These are phyloP conservation scores for Rhypophila decipiens DNA, from an alignment of 495 filamentous ascomycete species.

Conservation along the genomic window DNA sequence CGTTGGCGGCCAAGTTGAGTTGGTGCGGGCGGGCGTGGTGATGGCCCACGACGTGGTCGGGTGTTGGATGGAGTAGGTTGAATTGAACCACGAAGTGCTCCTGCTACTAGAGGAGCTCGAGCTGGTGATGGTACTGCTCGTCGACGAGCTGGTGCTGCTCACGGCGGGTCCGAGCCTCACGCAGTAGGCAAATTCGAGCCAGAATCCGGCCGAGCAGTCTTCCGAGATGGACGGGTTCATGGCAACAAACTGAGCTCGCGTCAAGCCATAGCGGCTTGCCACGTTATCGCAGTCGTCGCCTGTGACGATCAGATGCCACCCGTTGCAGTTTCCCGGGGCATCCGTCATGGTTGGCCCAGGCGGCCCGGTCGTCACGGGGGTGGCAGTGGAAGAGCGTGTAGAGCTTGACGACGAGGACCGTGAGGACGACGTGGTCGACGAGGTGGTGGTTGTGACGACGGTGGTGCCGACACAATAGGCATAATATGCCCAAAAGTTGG, in stretches of 20 bases:
- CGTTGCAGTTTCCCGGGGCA: not conserved
- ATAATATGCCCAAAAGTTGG: constrained; percentile 6
- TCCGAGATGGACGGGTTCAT: too few relatives aligned
- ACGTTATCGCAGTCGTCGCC: not conserved
- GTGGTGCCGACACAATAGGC: constrained; percentile 18
- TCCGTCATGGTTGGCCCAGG: not conserved
- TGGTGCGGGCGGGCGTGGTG: not conserved
- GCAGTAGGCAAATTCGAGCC: not conserved
- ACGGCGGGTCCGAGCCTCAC: not conserved
- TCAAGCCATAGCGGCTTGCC: too few relatives aligned
- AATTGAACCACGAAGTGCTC: not conserved
- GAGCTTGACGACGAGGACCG: too few relatives aligned
- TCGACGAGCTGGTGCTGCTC: not conserved
- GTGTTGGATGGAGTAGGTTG: constrained; percentile 4
- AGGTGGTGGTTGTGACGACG: not conserved
- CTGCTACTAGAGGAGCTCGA: not conserved
- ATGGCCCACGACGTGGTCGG: constrained; percentile 7
- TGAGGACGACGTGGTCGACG: not conserved
- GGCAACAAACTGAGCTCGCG: too few relatives aligned
- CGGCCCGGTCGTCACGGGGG: not conserved
- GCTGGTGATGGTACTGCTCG: not conserved
- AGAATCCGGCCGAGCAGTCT: too few relatives aligned
- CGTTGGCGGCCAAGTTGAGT: constrained; percentile 5
- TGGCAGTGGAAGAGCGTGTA: not conserved
- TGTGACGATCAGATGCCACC: not conserved